These are phyloP conservation scores for Calamus simplicifolius DNA, from an alignment of 176 grass and related monocot species.

Conservation along the genomic window DNA sequence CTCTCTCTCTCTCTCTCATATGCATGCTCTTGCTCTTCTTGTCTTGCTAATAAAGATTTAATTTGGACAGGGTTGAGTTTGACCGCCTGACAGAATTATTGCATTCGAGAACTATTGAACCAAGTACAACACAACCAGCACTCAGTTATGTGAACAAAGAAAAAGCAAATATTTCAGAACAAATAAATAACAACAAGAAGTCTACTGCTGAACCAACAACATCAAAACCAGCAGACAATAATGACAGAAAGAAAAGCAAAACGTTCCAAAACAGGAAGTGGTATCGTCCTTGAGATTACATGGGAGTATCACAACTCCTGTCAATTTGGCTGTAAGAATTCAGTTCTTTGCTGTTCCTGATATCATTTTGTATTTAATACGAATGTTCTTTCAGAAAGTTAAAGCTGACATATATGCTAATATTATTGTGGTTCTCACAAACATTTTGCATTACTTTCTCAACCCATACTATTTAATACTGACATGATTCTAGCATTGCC, in stretches of 20 bases:
- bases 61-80: constrained; percentile 40
- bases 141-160: constrained; percentile 21
- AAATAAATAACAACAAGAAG: background rate
- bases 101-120: constrained; percentile 41
- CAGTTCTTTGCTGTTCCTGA: background rate
- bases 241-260: background rate
- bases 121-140: constrained; percentile 16
- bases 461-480: too few relatives aligned
- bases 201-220: background rate
- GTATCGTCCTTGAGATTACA: background rate
- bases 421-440: too few relatives aligned
- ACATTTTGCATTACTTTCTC: too few relatives aligned
- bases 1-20: too few relatives aligned
- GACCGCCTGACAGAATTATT: constrained; percentile 44
- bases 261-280: background rate
- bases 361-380: constrained; percentile 8
- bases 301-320: background rate
- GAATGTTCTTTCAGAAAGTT: background rate
- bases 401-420: background rate
- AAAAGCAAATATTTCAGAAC: constrained; percentile 1
- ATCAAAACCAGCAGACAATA: background rate
- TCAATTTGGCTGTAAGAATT: background rate
- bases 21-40: too few relatives aligned
- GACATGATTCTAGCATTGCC: too few relatives aligned
- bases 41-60: background rate